A percentile compares a stretch with the other conserved stretches of the same genome.
phyloP scores from a whole-genome alignment of 805 yeast genomes.

The Torulaspora franciscae region DNA sequence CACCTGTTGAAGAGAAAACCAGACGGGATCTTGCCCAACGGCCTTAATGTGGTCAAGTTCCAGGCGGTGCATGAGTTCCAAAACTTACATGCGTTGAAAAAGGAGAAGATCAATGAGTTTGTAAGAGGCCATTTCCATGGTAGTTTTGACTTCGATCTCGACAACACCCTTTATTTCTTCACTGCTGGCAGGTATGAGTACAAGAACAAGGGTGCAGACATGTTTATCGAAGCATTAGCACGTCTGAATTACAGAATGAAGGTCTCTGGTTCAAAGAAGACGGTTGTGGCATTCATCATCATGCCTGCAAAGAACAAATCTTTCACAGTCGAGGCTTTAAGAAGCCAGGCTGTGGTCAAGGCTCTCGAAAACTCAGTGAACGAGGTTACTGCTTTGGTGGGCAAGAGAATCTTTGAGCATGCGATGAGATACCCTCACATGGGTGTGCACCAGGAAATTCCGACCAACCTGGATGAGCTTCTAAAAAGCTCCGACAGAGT shows the following conservation, averaged over 20 bases:
- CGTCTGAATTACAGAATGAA: slow-evolving; percentile 85
- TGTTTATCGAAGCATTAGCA: slow-evolving; percentile 88
- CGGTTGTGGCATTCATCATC: slow-evolving; percentile 93
- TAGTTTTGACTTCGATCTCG: slow-evolving; percentile 88
- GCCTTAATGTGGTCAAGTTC: slow-evolving; percentile 90
- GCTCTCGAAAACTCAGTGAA: slow-evolving; percentile 84
- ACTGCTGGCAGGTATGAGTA: slow-evolving; percentile 97
- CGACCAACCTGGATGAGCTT: slow-evolving; percentile 74
- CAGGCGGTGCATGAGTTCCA: slow-evolving; percentile 98
- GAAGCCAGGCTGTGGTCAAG: slow-evolving; percentile 92
- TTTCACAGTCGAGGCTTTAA: slow-evolving; percentile 90
- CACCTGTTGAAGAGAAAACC: slow-evolving; percentile 92
- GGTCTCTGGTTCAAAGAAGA: slow-evolving; percentile 74
- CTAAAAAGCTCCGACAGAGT: slow-evolving; percentile 85
- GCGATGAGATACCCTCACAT: slow-evolving; percentile 61
- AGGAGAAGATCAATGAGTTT: slow-evolving; percentile 89
- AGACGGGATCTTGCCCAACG: slow-evolving; percentile 96
- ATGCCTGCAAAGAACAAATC: slow-evolving; percentile 97
- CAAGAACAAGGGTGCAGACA: slow-evolving; percentile 94
- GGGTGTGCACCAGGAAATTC: slow-evolving; percentile 56
- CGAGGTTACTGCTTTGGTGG: slow-evolving; percentile 83
- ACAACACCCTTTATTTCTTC: slow-evolving; percentile 89
- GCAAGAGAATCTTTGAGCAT: slow-evolving; percentile 82
- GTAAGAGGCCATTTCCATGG: slow-evolving; percentile 97
- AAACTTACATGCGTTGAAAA: slow-evolving; percentile 86